A percentile compares a stretch with the other conserved stretches of the same genome.
These are phyloP conservation scores for Kodamaea alishanica DNA, from an alignment of 1,139 yeast species.

Conservation along the genomic window DNA sequence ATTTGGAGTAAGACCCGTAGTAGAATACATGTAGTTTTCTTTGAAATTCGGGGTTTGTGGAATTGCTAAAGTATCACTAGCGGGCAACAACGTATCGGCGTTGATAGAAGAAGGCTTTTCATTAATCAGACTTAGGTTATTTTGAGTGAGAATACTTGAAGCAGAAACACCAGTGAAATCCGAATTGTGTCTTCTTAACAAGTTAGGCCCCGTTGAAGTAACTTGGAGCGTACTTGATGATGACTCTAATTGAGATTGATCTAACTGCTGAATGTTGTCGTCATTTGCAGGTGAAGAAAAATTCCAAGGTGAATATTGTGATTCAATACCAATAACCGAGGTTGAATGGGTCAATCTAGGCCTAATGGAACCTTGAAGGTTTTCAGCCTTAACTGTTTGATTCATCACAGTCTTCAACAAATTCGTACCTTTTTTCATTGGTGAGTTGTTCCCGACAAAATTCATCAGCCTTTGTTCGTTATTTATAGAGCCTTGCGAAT, in stretches of 20 bases:
- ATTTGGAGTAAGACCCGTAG: conserved; percentile 36
- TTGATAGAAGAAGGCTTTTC: conserved; percentile 12
- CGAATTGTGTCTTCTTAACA: conserved; percentile 31
- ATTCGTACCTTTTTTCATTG: background rate
- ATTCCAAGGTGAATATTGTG: conserved; percentile 11
- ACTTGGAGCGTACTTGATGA: background rate
- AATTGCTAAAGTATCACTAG: conserved; percentile 9
- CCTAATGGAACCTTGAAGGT: conserved; percentile 7
- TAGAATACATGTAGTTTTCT: conserved; percentile 28
- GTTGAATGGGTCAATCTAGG: conserved; percentile 28
- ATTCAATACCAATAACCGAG: conserved; percentile 31
- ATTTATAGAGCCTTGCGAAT: too few relatives aligned
- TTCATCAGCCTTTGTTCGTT: too few relatives aligned
- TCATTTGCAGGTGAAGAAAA: background rate
- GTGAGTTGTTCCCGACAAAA: background rate
- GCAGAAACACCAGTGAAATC: conserved; percentile 24
- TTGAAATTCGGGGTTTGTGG: conserved; percentile 40
- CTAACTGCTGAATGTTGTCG: background rate
- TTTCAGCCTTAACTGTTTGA: conserved; percentile 1
- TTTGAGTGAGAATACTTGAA: conserved; percentile 9
- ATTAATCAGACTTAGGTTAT: conserved; percentile 14
- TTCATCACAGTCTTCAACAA: conserved; percentile 1
- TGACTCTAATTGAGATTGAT: background rate
- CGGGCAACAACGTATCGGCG: background rate
- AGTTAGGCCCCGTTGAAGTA: conserved; percentile 8